Percentiles rank a stretch among this genome's conserved stretches.
phyloP scores from a whole-genome alignment of 148 eudicot species.

The Amaranthus palmeri region DNA sequence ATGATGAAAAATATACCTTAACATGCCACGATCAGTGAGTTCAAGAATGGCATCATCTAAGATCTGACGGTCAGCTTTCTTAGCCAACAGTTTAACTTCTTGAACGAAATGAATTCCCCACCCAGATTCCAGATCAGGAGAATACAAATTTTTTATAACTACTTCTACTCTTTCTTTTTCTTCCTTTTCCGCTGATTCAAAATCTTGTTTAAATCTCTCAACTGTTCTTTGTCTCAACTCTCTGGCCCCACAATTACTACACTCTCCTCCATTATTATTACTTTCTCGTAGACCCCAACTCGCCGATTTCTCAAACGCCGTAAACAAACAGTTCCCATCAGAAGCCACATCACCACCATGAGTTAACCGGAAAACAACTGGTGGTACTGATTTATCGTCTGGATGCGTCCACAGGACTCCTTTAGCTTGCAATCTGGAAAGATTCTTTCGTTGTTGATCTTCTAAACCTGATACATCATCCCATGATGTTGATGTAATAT shows the following conservation, averaged over 20 bases:
- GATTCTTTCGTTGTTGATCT: conserved; percentile 43
- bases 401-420: conserved; percentile 84
- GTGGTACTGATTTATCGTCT: conserved; percentile 18
- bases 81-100: conserved; percentile 63
- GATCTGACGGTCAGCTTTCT: conserved; percentile 48
- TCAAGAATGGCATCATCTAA: conserved; percentile 57
- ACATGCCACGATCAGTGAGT: conserved; percentile 64
- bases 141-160: conserved; percentile 62
- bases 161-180: conserved; percentile 42
- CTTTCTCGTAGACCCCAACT: background rate
- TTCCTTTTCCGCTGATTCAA: conserved; percentile 36
- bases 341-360: conserved; percentile 90
- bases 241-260: conserved; percentile 18
- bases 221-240: conserved; percentile 67
- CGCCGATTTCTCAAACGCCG: conserved; percentile 55
- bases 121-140: conserved; percentile 65
- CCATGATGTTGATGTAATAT: conserved; percentile 38
- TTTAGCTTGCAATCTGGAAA: conserved; percentile 44
- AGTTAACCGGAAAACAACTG: conserved; percentile 53
- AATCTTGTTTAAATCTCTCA: conserved; percentile 58
- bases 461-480: conserved; percentile 65
- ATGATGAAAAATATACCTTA: conserved; percentile 30
- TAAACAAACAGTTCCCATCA: conserved; percentile 83
- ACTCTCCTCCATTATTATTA: background rate
- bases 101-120: conserved; percentile 95